Evolutionary conservation across 1,284 basidiomycete genomes (phyloP).

Genomic region (Garcileccinum viscosum): DNA sequence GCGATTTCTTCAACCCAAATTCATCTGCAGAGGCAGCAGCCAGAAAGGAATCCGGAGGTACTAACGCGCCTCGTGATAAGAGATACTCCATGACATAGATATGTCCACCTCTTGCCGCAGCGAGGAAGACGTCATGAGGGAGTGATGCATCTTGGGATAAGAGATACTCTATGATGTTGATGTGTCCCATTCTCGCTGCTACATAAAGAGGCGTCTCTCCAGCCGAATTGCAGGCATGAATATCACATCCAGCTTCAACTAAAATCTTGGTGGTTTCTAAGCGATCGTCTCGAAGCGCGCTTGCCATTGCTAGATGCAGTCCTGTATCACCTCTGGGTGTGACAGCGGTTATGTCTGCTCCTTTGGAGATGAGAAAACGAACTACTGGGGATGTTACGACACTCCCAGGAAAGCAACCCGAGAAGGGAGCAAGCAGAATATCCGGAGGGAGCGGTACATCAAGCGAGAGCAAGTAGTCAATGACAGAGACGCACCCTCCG

Average conservation of each 20-base stretch:
- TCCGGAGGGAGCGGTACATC: background rate
- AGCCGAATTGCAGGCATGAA: background rate
- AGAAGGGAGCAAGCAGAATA: background rate
- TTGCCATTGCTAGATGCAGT: background rate
- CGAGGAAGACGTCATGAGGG: background rate
- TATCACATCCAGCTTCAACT: background rate
- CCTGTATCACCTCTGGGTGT: background rate
- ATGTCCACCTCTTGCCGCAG: background rate
- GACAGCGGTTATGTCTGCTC: background rate
- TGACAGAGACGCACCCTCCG: background rate
- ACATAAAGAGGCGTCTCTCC: background rate
- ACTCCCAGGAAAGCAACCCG: no score
- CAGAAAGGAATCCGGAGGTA: background rate
- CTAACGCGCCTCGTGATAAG: background rate
- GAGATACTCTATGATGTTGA: background rate
- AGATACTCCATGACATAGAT: background rate
- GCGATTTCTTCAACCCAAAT: background rate
- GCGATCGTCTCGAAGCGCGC: background rate
- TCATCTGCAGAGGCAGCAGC: no score
- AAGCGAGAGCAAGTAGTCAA: background rate
- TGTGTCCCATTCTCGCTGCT: background rate
- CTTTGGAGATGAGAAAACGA: no score
- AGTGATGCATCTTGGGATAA: background rate
- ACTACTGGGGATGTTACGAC: no score
- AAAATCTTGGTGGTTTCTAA: background rate